Conservation (phyloP, 164 flowering plant species). For the Tetracentron sinense region DNA sequence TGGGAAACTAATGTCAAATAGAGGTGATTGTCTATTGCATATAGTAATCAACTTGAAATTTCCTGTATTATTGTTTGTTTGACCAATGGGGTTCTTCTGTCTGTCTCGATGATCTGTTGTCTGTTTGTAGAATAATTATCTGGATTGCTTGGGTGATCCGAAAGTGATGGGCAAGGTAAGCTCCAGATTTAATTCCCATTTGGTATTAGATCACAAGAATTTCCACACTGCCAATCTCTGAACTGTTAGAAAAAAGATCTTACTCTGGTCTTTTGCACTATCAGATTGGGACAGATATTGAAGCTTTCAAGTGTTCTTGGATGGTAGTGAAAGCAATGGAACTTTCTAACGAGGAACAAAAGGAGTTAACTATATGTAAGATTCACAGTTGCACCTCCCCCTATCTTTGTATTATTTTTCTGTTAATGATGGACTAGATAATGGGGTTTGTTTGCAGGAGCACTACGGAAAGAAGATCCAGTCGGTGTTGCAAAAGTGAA, state of each 20-base stretch:
- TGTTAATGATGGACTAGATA: no score
- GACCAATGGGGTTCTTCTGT: no score
- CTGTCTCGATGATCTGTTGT: neutral
- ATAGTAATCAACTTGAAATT: no score
- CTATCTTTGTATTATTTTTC: no score
- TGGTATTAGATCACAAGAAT: neutral
- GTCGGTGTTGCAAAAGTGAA: conserved; percentile 72
- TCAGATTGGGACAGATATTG: conserved; percentile 98
- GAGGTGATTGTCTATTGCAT: conserved; percentile 50
- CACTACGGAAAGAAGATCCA: conserved; percentile 74
- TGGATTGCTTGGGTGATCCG: conserved; percentile 91
- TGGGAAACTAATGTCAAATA: conserved; percentile 97
- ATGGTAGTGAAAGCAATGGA: conserved; percentile 92
- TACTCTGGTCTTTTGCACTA: conserved; percentile 3
- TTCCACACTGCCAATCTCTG: neutral
- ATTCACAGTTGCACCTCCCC: no score
- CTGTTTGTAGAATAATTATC: conserved; percentile 71
- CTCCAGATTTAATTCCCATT: no score
- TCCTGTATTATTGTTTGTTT: no score
- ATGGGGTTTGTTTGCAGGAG: no score
- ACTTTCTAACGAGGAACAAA: conserved; percentile 62
- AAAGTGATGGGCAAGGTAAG: conserved; percentile 86
- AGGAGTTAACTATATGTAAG: conserved; percentile 65
- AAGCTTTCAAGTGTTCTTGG: conserved; percentile 99
- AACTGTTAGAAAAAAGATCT: conserved; percentile 4